These are phyloP conservation scores for Cutaneotrichosporon cutaneum DNA, from an alignment of 1,284 basidiomycete species.

Conservation along the genomic window DNA sequence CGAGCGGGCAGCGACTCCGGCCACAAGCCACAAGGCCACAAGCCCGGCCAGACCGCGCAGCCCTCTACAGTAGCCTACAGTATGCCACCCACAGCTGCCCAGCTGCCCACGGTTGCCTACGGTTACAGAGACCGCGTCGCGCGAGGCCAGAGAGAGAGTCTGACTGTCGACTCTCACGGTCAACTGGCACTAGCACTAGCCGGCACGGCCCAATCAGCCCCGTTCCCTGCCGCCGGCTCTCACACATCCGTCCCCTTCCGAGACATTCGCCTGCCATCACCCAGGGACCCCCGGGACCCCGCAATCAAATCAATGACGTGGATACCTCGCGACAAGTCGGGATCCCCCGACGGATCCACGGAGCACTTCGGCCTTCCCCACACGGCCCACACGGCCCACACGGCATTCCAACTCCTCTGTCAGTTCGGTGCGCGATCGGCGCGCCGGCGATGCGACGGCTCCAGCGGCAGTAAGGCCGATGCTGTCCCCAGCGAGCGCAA, in stretches of 20 bases:
- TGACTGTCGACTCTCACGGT: too few species aligned
- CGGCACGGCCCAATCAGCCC: not conserved
- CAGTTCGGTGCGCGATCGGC: not conserved
- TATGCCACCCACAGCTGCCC: too few species aligned
- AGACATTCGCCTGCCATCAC: not conserved
- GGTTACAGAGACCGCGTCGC: too few species aligned
- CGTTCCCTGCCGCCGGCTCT: not conserved
- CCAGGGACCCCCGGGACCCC: not conserved
- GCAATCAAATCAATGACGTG: constrained; percentile 1
- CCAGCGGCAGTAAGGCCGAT: not conserved
- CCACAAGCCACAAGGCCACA: too few species aligned
- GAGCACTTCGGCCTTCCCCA: not conserved
- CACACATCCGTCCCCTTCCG: not conserved
- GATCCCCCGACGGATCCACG: not conserved
- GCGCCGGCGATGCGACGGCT: not conserved
- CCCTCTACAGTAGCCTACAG: too few species aligned
- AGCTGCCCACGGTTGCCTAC: too few species aligned
- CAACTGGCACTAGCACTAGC: too few species aligned
- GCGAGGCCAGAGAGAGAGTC: too few species aligned
- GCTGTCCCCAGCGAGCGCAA: not conserved
- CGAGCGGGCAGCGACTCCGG: too few species aligned
- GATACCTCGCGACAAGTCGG: not conserved
- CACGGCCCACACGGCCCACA: too few species aligned
- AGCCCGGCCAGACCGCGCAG: too few species aligned
- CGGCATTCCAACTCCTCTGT: too few species aligned